Conservation (phyloP, 2,329 filamentous ascomycete species). For the Pseudogymnoascus verrucosus region DNA sequence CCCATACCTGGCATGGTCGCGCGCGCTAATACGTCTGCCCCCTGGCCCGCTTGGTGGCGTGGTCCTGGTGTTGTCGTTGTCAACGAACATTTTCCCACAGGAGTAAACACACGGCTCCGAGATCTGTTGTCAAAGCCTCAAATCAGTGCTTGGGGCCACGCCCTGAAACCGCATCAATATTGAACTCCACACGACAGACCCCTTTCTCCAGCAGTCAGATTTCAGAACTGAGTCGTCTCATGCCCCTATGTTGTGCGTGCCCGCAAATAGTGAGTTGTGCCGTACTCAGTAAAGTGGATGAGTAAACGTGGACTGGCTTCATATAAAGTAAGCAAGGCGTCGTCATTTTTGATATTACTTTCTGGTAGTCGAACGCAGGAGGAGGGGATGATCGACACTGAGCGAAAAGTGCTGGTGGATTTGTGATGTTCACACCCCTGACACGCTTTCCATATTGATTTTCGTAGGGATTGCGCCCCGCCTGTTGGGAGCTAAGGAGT, state of each 20-base stretch:
- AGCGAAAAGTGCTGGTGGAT: background rate
- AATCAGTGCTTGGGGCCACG: background rate
- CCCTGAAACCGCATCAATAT: background rate
- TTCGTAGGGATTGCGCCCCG: background rate
- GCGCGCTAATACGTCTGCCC: background rate
- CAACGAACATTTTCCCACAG: background rate
- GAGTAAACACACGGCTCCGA: background rate
- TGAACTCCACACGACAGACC: background rate
- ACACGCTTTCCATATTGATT: background rate
- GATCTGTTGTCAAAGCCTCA: constrained; percentile 3
- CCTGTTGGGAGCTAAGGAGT: background rate
- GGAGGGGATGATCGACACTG: background rate
- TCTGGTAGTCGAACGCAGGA: background rate
- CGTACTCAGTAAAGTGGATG: background rate
- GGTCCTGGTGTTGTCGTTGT: constrained; percentile 1
- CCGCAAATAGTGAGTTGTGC: background rate
- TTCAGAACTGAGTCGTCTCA: constrained; percentile 5
- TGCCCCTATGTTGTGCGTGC: background rate
- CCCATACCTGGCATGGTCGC: background rate
- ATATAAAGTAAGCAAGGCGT: background rate
- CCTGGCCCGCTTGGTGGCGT: background rate
- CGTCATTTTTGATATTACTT: background rate
- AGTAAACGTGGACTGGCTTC: background rate
- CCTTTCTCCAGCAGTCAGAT: background rate
- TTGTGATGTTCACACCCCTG: background rate